Evolutionary conservation across 192 early-diverging fungal species (phyloP), one percentile per base, ranked within the genome.

Genomic region (Rhizoclosmatium globosum): DNA sequence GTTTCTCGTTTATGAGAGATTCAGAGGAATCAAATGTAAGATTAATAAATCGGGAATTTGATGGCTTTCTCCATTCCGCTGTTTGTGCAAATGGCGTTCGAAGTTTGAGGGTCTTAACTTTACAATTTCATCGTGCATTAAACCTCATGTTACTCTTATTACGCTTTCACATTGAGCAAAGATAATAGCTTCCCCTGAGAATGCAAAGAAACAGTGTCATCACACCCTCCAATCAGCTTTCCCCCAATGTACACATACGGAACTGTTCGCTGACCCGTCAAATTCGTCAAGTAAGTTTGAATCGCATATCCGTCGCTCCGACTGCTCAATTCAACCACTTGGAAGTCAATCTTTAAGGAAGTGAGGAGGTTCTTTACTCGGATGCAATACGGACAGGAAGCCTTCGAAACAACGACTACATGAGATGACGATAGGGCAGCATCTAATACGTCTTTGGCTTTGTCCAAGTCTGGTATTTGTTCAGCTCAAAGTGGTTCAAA

Each of bases 371-470:
- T 3, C 79, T 96, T 86, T 56, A 83, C 79, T 11, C 59, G 68
- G 1, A 65, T 62, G 81, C 85, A 86, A 78, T 85, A 86, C 7
- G 85, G 85, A 71, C 85, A 86, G 76, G 84, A 85, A 19, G 57
- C 59, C 57, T 86, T 86, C 81, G 93, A 92, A 84, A 95, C 94
- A 57, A 95, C 88, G 2, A 72, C 9, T 41, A 65, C 31, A 23
- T 81, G 93, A 92, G 85, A 95, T 94, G 61, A 95, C 9, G 53
- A 7, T 7, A 56, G 53, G 53, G 7, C 9, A 11, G 7, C 19
- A 7, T 7, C 19, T 7, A 56, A 11, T 7, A 56, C 9, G 53
- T 7, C 53, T 7, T 56, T 19, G 53, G 53, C 53, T 7, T 7
- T 19, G 19, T 56, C 53, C 9, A 56, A 19, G 7, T 56, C 53